phyloP scores from a whole-genome alignment of 2,329 filamentous ascomycete genomes.

The Ascochyta pisi region DNA sequence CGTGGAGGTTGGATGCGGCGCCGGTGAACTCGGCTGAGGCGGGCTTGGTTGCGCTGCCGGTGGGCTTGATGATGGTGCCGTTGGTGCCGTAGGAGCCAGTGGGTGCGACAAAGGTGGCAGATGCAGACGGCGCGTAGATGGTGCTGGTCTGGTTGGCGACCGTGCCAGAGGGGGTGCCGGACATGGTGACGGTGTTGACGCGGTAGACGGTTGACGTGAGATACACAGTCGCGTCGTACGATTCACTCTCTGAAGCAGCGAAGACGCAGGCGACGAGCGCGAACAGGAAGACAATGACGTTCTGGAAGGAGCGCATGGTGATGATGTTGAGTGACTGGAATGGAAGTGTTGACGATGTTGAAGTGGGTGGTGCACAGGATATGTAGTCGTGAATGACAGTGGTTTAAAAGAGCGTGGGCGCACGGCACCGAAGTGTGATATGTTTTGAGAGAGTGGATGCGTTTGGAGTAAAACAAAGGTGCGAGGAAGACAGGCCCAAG shows the following conservation, averaged over 20 bases:
- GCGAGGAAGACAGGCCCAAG: conserved; percentile 13
- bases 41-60: conserved; percentile 24
- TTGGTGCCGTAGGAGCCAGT: conserved; percentile 28
- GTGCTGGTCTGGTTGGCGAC: conserved; percentile 45
- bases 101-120: conserved; percentile 18
- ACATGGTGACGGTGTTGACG: conserved; percentile 48
- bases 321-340: conserved; percentile 12
- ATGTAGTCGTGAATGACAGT: conserved; percentile 21
- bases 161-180: conserved; percentile 32
- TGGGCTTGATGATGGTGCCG: conserved; percentile 28
- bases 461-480: conserved; percentile 27
- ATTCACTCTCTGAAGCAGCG: conserved; percentile 29
- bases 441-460: conserved; percentile 27
- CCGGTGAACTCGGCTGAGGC: conserved; percentile 37
- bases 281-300: conserved; percentile 43
- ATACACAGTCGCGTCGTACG: conserved; percentile 47
- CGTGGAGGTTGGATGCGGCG: conserved; percentile 42
- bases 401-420: conserved; percentile 25
- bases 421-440: conserved; percentile 16
- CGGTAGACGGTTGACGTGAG: conserved; percentile 48
- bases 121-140: conserved; percentile 25
- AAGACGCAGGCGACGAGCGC: conserved; percentile 42
- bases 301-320: conserved; percentile 48
- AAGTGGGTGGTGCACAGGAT: conserved; percentile 12
- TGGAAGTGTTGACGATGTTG: conserved; percentile 14